Evolutionary conservation across 306 rosid genomes (phyloP).

Genomic region (Begonia masoniana): DNA sequence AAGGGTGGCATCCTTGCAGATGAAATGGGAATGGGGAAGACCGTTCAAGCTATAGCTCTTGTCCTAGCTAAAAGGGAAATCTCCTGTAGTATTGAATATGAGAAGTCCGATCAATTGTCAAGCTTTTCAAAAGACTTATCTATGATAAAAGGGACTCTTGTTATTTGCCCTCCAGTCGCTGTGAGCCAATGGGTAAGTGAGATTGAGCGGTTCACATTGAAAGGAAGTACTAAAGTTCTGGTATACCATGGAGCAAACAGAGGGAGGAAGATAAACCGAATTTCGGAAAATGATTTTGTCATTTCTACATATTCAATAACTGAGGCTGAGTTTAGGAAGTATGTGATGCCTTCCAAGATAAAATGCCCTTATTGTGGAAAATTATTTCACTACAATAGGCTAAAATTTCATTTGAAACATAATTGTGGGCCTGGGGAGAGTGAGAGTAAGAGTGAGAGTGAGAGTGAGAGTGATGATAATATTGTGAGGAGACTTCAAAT

Average conservation of each 20-base stretch:
- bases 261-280: constrained; percentile 32
- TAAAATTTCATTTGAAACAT: constrained; percentile 39
- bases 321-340: constrained; percentile 73
- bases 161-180: constrained; percentile 84
- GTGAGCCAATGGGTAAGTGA: constrained; percentile 81
- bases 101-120: constrained; percentile 4
- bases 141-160: constrained; percentile 55
- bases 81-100: constrained; percentile 15
- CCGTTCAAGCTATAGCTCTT: constrained; percentile 88
- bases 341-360: constrained; percentile 71
- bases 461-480: constrained; percentile 31
- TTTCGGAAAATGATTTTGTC: constrained; percentile 64
- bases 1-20: constrained; percentile 96
- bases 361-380: constrained; percentile 55
- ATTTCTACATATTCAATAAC: constrained; percentile 69
- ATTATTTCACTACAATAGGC: constrained; percentile 13
- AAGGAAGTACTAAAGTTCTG: constrained; percentile 71
- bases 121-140: constrained; percentile 18
- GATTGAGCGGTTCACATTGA: constrained; percentile 55
- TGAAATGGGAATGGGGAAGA: constrained; percentile 99
- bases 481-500: constrained; percentile 5
- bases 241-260: constrained; percentile 78
- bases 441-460: constrained; percentile 34
- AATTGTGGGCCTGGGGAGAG: constrained; percentile 63
- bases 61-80: constrained; percentile 69